phyloP scores from a whole-genome alignment of 2,329 filamentous ascomycete genomes.

The Trichocomaceae sp. region DNA sequence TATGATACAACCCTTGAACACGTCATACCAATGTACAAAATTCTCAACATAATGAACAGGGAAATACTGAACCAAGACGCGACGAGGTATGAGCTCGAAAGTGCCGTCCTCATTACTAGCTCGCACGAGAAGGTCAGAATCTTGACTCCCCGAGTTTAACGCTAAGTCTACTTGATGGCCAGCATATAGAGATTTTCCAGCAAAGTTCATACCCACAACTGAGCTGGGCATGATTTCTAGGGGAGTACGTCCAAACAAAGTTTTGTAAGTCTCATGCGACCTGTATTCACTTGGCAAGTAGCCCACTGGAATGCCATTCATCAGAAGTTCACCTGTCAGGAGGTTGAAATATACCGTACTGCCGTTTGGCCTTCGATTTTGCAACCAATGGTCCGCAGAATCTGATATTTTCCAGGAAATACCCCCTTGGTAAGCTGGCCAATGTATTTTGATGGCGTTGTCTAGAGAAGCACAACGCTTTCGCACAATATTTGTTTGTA shows the following conservation, averaged over 20 bases:
- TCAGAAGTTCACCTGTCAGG: constrained; percentile 28
- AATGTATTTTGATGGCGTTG: constrained; percentile 13
- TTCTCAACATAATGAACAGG: constrained; percentile 33
- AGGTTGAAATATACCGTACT: constrained; percentile 26
- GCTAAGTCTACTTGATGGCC: neutral
- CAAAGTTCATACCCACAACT: neutral
- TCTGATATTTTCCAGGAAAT: constrained; percentile 11
- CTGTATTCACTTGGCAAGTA: constrained; percentile 24
- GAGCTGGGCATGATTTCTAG: neutral
- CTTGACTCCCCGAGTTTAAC: neutral
- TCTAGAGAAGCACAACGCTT: constrained; percentile 13
- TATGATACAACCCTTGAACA: constrained; percentile 21
- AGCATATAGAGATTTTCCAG: neutral
- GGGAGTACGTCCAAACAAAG: neutral
- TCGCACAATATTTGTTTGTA: neutral
- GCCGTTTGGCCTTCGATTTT: neutral
- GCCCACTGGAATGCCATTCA: constrained; percentile 26
- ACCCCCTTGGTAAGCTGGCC: constrained; percentile 16
- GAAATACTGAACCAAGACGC: constrained; percentile 20
- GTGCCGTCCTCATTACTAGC: neutral
- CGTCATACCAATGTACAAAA: constrained; percentile 45
- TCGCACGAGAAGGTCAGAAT: neutral
- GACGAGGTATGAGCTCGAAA: neutral
- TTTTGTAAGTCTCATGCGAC: constrained; percentile 15
- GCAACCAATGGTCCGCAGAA: neutral